Conservation (phyloP, 306 rosid species). For the Gynostemma pentaphyllum region DNA sequence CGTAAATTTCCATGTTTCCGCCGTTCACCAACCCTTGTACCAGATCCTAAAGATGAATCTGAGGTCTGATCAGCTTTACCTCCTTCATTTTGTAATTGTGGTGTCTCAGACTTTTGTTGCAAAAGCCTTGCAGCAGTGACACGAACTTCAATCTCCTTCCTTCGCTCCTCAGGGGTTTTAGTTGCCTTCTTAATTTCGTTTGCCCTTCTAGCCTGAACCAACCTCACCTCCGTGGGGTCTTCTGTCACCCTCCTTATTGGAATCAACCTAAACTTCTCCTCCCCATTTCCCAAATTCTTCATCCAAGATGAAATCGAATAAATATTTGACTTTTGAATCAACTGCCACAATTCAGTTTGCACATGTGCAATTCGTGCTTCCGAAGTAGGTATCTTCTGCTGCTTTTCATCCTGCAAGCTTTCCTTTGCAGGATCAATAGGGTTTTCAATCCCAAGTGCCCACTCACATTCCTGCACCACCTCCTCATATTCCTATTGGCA, state of each 20-base stretch:
- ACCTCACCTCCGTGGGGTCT: conserved; percentile 86
- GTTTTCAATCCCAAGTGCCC: conserved; percentile 50
- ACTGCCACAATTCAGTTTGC: conserved; percentile 68
- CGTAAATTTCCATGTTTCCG: conserved; percentile 38
- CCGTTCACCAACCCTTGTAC: conserved; percentile 55
- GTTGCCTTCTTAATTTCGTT: conserved; percentile 93
- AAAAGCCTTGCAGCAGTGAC: conserved; percentile 93
- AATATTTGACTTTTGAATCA: conserved; percentile 81
- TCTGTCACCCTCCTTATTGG: conserved; percentile 66
- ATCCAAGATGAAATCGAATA: conserved; percentile 75
- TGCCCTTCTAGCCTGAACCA: conserved; percentile 75
- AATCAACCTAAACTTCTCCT: conserved; percentile 72
- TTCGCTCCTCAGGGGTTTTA: conserved; percentile 77
- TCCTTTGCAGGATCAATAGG: conserved; percentile 86
- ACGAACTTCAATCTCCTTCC: conserved; percentile 91
- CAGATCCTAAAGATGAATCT: conserved; percentile 45
- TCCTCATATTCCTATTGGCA: conserved; percentile 73
- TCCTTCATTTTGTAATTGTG: conserved; percentile 41
- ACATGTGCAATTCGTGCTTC: conserved; percentile 53
- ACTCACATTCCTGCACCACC: conserved; percentile 76
- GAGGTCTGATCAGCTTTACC: conserved; percentile 40
- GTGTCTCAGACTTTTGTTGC: conserved; percentile 81
- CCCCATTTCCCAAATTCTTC: conserved; percentile 83
- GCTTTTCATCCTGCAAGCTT: conserved; percentile 79
- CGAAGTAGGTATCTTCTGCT: conserved; percentile 39